Evolutionary conservation across 2,329 filamentous ascomycete species (phyloP).

Genomic region (Ilyonectria sp.): DNA sequence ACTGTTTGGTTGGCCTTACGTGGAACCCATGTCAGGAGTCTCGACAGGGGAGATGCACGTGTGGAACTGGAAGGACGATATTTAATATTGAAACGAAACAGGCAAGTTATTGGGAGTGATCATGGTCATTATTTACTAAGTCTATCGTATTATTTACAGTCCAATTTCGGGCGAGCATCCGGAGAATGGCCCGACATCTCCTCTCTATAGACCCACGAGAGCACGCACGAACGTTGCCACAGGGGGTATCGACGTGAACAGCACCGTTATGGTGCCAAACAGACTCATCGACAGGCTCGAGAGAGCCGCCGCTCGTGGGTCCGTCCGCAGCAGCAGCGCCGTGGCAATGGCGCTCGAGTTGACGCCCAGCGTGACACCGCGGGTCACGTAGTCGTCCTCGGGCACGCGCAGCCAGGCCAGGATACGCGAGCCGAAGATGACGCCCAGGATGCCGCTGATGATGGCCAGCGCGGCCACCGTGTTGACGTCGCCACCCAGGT

Average conservation of each 20-base stretch:
- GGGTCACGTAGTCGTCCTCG: slow-evolving; percentile 74
- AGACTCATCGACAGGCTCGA: slow-evolving; percentile 73
- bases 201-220: slow-evolving; percentile 59
- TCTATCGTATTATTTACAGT: slow-evolving; percentile 14
- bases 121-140: slow-evolving; percentile 13
- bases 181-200: neutral
- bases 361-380: slow-evolving; percentile 73
- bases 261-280: slow-evolving; percentile 72
- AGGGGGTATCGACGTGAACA: slow-evolving; percentile 71
- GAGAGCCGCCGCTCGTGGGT: slow-evolving; percentile 72
- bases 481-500: slow-evolving; percentile 70
- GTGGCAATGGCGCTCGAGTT: slow-evolving; percentile 74
- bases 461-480: slow-evolving; percentile 71
- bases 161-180: slow-evolving; percentile 9
- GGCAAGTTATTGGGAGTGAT: slow-evolving; percentile 6
- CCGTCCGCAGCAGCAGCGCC: slow-evolving; percentile 68
- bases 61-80: slow-evolving; percentile 11
- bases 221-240: slow-evolving; percentile 64
- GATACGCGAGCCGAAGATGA: slow-evolving; percentile 67
- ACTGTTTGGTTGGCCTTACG: slow-evolving; percentile 8
- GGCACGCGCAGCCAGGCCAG: slow-evolving; percentile 66
- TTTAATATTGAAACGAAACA: slow-evolving; percentile 16
- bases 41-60: neutral
- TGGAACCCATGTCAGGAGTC: slow-evolving; percentile 14
- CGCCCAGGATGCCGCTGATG: slow-evolving; percentile 72